Base-by-base conservation (phyloP, 2,329 filamentous ascomycete species). In the Pseudophaeomoniella oleicola region DNA sequence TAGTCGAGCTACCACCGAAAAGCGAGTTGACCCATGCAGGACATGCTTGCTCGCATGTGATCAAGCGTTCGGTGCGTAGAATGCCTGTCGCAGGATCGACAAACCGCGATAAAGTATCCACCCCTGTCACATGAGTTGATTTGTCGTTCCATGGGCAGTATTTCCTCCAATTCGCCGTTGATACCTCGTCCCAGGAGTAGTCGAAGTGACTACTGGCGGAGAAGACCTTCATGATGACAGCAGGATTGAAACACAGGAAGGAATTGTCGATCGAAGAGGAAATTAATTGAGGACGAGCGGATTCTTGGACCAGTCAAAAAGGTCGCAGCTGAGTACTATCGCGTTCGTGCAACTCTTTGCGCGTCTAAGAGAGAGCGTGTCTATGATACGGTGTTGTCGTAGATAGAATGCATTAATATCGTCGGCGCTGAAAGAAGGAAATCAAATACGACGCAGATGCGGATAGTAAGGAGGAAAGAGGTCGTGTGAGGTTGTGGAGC, bases 171-270 rank as follows among this genome's bases (percentile, higher is more conserved):
- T 98, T 98, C 56, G 83, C 86, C 11, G 85, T 86, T 16, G 86
- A 94, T 22, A 98, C 90, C 60, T 96, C 88, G 54, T 94, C 85
- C 90, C 90, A 98, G 32, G 88, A 93, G 70, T 98, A 98, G 66
- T 94, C 73, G 64, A 92, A 98, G 42, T 85, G 86, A 62, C 85
- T 83, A 29, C 70, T 68, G 53, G 85, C 92, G 49, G 84, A 83
- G 55, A 96, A 96, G 63, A 96, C 83, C 72, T 92, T 94, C 90
- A 98, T 96, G n/a, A n/a, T n/a, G n/a, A n/a, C n/a, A n/a, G n/a
- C n/a, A n/a, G n/a, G n/a, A 36, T 41, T 63, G 49, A n/a, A n/a
- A n/a, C n/a, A n/a, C n/a, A 37, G 37, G 51, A n/a, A n/a, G n/a
- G n/a, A n/a, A n/a, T n/a, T n/a, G n/a, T n/a, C n/a, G n/a, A n/a